These are phyloP conservation scores for Teratosphaeria pseudoeucalypti DNA, from an alignment of 2,329 filamentous ascomycete genomes.

Conservation along the genomic window DNA sequence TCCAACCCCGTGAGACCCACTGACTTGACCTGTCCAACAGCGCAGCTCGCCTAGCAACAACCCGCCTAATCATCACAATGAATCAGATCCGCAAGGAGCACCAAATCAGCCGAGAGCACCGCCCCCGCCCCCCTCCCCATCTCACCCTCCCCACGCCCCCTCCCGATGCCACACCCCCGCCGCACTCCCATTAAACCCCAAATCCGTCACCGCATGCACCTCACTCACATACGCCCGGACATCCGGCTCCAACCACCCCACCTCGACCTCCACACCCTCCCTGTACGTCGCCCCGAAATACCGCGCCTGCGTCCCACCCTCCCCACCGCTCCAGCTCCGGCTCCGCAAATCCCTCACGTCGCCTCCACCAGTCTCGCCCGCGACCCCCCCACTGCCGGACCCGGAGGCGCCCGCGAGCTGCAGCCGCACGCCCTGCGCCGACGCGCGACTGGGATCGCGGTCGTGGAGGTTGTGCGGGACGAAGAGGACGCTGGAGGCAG, in stretches of 20 bases:
- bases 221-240: conserved; percentile 14
- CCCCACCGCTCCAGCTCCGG: conserved; percentile 5
- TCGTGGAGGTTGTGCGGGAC: conserved; percentile 24
- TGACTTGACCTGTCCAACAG: no score
- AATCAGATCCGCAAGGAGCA: no score
- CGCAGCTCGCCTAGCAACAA: no score
- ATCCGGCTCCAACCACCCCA: conserved; percentile 19
- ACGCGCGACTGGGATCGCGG: conserved; percentile 17
- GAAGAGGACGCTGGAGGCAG: conserved; percentile 22
- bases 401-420: conserved; percentile 16
- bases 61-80: no score
- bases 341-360: conserved; percentile 8
- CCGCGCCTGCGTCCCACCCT: conserved; percentile 8
- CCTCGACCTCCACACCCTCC: conserved; percentile 12
- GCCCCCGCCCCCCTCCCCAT: background rate
- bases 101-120: background rate
- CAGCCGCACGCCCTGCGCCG: conserved; percentile 21
- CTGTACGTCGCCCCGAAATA: conserved; percentile 22
- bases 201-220: conserved; percentile 13
- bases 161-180: conserved; percentile 12
- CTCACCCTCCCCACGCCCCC: background rate
- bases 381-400: conserved; percentile 13
- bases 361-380: conserved; percentile 5
- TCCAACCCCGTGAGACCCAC: no score
- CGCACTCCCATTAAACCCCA: conserved; percentile 18